Conservation (phyloP, 805 yeast species). For the Pichia thaimueangensis region DNA sequence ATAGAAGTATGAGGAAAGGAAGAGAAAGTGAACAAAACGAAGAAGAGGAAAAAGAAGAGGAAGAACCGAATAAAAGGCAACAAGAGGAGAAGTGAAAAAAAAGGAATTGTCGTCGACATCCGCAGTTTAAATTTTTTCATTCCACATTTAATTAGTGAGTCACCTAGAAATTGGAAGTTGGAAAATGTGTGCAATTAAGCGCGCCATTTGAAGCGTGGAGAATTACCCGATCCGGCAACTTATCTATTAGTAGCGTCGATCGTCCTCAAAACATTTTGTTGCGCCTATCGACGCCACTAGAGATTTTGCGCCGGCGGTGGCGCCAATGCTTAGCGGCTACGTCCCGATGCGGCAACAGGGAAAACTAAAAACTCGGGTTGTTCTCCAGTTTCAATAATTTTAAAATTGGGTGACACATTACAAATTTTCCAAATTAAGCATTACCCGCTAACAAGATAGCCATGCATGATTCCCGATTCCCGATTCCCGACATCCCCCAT, state of each 20-base stretch:
- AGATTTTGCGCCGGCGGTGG: too few relatives aligned
- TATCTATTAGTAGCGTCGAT: not conserved
- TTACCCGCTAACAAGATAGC: too few relatives aligned
- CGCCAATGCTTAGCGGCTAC: too few relatives aligned
- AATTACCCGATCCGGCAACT: conserved; percentile 4
- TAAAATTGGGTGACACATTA: too few relatives aligned
- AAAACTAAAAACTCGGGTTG: too few relatives aligned
- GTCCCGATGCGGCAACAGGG: too few relatives aligned
- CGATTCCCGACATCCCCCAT: too few relatives aligned
- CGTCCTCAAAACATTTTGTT: too few relatives aligned
- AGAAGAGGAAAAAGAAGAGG: conserved; percentile 5
- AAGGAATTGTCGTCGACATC: conserved; percentile 1
- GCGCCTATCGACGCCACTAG: not conserved
- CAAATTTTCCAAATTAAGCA: too few relatives aligned
- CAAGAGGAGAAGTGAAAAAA: not conserved
- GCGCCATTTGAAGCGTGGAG: conserved; percentile 3
- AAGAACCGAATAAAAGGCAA: not conserved
- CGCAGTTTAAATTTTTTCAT: too few relatives aligned
- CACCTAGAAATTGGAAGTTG: not conserved
- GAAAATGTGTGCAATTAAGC: conserved; percentile 1
- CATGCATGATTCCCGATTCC: too few relatives aligned
- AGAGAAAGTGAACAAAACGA: not conserved
- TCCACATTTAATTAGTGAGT: conserved; percentile 1
- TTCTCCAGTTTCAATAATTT: too few relatives aligned
- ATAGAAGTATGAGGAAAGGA: not conserved